Base-by-base conservation (phyloP, 352 stramenopile species). In the Phytophthora ohioensis region DNA sequence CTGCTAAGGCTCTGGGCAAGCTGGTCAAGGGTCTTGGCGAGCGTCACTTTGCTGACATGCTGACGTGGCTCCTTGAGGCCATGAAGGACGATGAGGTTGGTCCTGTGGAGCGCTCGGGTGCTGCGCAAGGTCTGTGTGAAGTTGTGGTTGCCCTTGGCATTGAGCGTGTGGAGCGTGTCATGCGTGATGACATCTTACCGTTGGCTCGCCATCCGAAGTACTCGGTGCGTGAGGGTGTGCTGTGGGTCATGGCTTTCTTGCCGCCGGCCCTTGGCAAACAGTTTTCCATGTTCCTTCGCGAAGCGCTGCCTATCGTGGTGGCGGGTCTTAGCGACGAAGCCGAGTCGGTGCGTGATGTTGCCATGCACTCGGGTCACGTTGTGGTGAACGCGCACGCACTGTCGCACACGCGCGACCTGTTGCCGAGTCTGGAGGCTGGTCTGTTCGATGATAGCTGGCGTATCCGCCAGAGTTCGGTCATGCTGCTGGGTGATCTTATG, bases 231-330 rank as follows among this genome's bases (percentile, higher is more conserved):
- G 98, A 99, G 72, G 98, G 98, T 56, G 95, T 99, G 17, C 66
- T 99, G 35, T 99, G 98, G 98, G 94, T 99, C 55, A 90, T 99
- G 55, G 98, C 97, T 35, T 99, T 99, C 80, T 75, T 99, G 64
- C 98, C 98, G 5, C 94, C 93, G n/a, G 89, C 93, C 30, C 85
- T 99, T 53, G 96, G 96, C 56, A 93, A 97, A 58, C 76, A 81
- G 30, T 99, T 99, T 81, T 86, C 93, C 5, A 80, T 91, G 39
- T 95, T 99, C 56, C 93, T 99, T 63, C 85, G 92, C 60, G 85
- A 93, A 60, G 97, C 97, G 34, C 84, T 99, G 49, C 97, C 97
- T 27, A 97, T 99, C 47, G 91, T 99, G 38, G 90, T 99, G 11
- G 85, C 87, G 27, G 98, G 98, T 69, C 84, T 99, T 32, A 98